Evolutionary conservation across 2,329 filamentous ascomycete genomes (phyloP), one percentile per base, ranked within the genome.

Genomic region (Curvularia verruculosa): DNA sequence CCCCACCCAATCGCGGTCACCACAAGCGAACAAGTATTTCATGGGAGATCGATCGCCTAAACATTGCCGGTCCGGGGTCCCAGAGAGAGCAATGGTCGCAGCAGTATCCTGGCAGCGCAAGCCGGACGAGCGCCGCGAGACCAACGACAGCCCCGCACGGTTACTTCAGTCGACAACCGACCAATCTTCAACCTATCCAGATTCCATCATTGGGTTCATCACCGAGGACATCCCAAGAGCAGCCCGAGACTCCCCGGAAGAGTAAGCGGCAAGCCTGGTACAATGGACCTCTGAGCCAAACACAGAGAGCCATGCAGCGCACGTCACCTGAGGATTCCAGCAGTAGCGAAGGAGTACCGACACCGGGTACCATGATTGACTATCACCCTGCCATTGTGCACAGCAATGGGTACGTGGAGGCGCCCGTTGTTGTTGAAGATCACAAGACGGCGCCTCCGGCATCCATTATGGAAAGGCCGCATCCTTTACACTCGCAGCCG

Each of bases 221-320:
- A 67, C 62, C 63, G 69, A 62, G 69, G 68, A 74, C 72, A 57
- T 78, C 64, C 61, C 77, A 73, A 63, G 74, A 75, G 56, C 71
- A 58, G 34, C 74, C 76, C 31, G 78, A 82, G 9, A 86, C 84
- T 0, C 80, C 84, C 3, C 82, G 85, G 8, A 86, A 85, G 60
- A 79, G 79, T 28, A 90, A 89, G 69, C 84, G 89, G 2, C 87
- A 88, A 57, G 89, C 83, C 1, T 92, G 89, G 89, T 91, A 91
- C 66, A 86, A 90, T 56, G 83, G 82, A 10, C 82, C 83, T 24
- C 60, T 79, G 18, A 59, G 65, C 34, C 64, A 74, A 50, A 57
- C 68, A 8, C 63, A 65, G 28, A 61, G 66, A 50, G 63, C 58
- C n/a, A 58, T 71, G 37, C 81, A 82, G 50, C 79, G 83, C 12